phyloP scores from a whole-genome alignment of 2,329 filamentous ascomycete genomes.

The Calonectria hongkongensis region DNA sequence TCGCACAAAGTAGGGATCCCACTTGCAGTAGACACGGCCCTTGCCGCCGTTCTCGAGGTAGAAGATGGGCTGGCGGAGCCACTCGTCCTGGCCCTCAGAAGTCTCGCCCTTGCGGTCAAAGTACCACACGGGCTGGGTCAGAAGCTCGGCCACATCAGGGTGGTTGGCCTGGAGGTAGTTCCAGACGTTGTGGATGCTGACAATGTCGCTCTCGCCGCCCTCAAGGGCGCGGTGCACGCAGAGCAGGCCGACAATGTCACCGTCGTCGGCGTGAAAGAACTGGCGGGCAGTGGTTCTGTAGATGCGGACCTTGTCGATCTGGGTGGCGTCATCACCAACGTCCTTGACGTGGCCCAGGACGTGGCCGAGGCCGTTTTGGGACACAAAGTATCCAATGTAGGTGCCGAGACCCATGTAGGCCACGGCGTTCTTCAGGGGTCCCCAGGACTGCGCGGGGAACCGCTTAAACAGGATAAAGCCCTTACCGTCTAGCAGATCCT shows the following conservation, averaged over 20 bases:
- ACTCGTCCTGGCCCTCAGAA: constrained; percentile 83
- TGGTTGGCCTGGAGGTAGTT: constrained; percentile 85
- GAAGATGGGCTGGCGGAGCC: constrained; percentile 82
- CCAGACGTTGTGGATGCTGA: constrained; percentile 86
- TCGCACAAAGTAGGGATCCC: constrained; percentile 91
- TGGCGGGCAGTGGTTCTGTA: constrained; percentile 85
- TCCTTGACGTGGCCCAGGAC: constrained; percentile 94
- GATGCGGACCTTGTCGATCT: constrained; percentile 92
- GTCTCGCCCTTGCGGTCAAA: constrained; percentile 94
- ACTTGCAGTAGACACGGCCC: constrained; percentile 78
- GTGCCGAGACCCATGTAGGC: constrained; percentile 94
- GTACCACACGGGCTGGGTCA: constrained; percentile 90
- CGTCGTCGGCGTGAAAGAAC: constrained; percentile 82
- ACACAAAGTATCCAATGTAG: constrained; percentile 91
- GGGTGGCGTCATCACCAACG: constrained; percentile 85
- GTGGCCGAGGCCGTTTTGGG: constrained; percentile 89
- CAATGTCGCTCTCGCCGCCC: constrained; percentile 89
- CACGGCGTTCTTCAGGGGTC: constrained; percentile 85
- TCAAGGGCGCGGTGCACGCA: constrained; percentile 86
- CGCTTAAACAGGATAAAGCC: constrained; percentile 94
- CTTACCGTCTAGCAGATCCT: constrained; percentile 82
- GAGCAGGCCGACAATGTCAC: constrained; percentile 87
- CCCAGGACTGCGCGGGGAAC: constrained; percentile 86
- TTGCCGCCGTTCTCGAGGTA: constrained; percentile 83
- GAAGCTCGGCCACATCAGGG: constrained; percentile 84